Base-by-base conservation (phyloP, 1,139 yeast species). In the Nadsonia starkeyi-henricii region DNA sequence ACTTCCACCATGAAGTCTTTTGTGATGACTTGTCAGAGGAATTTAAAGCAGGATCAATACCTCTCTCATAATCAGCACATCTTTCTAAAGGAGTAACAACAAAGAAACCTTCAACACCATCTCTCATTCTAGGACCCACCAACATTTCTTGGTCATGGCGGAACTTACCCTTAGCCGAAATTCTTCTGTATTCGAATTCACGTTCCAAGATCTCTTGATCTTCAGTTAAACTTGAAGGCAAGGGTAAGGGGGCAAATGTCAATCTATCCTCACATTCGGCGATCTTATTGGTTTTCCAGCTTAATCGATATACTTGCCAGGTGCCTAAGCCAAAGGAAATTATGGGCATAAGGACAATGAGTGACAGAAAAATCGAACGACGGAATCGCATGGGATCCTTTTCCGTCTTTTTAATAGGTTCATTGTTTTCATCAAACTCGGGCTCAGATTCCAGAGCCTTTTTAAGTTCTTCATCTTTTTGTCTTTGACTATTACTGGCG, bases 241-340 rank as follows among this genome's bases (percentile, higher is more conserved):
- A 66, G 12, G 78, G 79, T 42, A 83, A 67, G 0, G 96, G 84
- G 1, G 81, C 79, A 51, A 76, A 75, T 0, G 91, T 81, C 53
- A 91, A 69, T 53, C 88, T 71, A 57, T 85, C 85, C 62, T 91
- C 96, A 60, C 93, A 80, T 44, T 75, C 74, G 4, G 95, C 80
- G 53, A 93, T 84, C 53, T 91, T 70, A 49, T 79, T 77, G n/a
- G 79, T 81, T 63, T 93, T 93, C 98, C 98, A 91, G 52, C 77
- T 71, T 49, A 91, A 68, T 54, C 99, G 72, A 57, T 77, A 70
- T 42, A 85, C 80, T 66, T 91, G 99, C 99, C 98, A 91, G 51
- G 93, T 78, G 1, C 98, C 98, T 46, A 91, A 69, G 39, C 79
- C 82, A 61, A 91, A 85, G 9, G 95, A 77, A 1, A 88, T 73